Evolutionary conservation across 2,329 filamentous ascomycete genomes (phyloP).

Genomic region (Ceratocystis colombiana): DNA sequence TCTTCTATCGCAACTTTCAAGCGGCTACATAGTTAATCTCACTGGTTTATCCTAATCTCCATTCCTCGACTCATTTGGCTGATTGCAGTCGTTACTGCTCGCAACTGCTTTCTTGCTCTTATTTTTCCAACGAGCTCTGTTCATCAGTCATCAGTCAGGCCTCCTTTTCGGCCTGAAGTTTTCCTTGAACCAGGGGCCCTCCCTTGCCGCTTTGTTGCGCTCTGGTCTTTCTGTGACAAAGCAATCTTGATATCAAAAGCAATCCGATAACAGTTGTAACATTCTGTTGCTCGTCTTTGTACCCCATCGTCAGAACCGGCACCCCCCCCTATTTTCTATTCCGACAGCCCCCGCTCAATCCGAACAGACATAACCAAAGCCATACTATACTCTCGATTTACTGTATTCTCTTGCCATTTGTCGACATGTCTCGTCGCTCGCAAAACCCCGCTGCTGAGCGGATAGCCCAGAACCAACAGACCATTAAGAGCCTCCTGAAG

Average conservation of each 20-base stretch:
- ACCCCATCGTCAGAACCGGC: conserved; percentile 19
- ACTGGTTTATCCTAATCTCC: not conserved
- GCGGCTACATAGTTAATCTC: not conserved
- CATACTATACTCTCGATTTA: not conserved
- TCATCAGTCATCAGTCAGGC: not conserved
- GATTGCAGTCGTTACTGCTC: not conserved
- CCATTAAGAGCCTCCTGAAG: conserved; percentile 90
- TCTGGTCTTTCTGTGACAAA: conserved; percentile 12
- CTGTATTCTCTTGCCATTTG: conserved; percentile 13
- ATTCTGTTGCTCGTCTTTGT: conserved; percentile 11
- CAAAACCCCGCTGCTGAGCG: conserved; percentile 72
- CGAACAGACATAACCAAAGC: not conserved
- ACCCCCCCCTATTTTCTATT: not conserved
- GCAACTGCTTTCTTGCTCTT: not conserved
- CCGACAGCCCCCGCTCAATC: not conserved
- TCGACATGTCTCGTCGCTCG: conserved; percentile 64
- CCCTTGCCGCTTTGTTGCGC: conserved; percentile 8
- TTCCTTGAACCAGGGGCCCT: conserved; percentile 4
- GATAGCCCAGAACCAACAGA: conserved; percentile 84
- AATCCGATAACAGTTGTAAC: not conserved
- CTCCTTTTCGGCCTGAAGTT: not conserved
- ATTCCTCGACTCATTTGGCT: not conserved
- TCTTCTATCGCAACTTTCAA: conserved; percentile 1
- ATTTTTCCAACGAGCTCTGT: not conserved
- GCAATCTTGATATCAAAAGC: conserved; percentile 10